phyloP scores from a whole-genome alignment of 345 rosid genomes.

The Gossypioides kirkii region DNA sequence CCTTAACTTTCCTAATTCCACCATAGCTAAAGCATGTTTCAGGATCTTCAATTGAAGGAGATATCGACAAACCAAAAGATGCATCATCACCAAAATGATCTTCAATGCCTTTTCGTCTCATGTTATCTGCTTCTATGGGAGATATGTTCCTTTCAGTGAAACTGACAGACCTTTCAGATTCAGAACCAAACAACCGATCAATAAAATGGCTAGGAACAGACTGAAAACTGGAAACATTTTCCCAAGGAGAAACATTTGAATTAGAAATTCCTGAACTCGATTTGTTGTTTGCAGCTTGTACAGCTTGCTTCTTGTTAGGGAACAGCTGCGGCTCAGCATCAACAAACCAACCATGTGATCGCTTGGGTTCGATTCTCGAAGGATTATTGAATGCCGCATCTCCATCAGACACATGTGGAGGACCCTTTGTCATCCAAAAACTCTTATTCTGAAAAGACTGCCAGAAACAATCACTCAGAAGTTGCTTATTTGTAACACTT shows the following conservation, averaged over 20 bases:
- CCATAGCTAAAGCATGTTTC: slow-evolving; percentile 47
- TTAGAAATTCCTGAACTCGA: slow-evolving; percentile 31
- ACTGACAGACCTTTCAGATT: slow-evolving; percentile 47
- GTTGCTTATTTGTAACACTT: slow-evolving; percentile 2
- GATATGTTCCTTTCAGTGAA: slow-evolving; percentile 42
- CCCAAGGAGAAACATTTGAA: slow-evolving; percentile 57
- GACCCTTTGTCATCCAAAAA: slow-evolving; percentile 54
- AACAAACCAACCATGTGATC: slow-evolving; percentile 69
- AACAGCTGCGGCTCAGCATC: slow-evolving; percentile 63
- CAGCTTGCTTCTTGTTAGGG: slow-evolving; percentile 74
- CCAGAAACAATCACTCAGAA: slow-evolving; percentile 7
- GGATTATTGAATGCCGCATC: slow-evolving; percentile 48
- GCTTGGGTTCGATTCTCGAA: slow-evolving; percentile 57
- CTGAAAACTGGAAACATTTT: slow-evolving; percentile 48
- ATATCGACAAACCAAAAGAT: slow-evolving; percentile 54
- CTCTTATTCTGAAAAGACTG: slow-evolving; percentile 61
- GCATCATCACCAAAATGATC: slow-evolving; percentile 40
- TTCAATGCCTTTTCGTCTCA: slow-evolving; percentile 27
- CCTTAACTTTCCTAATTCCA: slow-evolving; percentile 59
- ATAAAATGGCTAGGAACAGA: slow-evolving; percentile 51
- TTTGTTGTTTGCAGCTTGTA: slow-evolving; percentile 35
- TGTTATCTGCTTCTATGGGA: slow-evolving; percentile 32
- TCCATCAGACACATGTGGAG: slow-evolving; percentile 40
- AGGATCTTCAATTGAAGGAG: slow-evolving; percentile 53
- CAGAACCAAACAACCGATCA: slow-evolving; percentile 55